Evolutionary conservation across 176 grass and related monocot genomes (phyloP).

Genomic region (Oryza rufipogon): DNA sequence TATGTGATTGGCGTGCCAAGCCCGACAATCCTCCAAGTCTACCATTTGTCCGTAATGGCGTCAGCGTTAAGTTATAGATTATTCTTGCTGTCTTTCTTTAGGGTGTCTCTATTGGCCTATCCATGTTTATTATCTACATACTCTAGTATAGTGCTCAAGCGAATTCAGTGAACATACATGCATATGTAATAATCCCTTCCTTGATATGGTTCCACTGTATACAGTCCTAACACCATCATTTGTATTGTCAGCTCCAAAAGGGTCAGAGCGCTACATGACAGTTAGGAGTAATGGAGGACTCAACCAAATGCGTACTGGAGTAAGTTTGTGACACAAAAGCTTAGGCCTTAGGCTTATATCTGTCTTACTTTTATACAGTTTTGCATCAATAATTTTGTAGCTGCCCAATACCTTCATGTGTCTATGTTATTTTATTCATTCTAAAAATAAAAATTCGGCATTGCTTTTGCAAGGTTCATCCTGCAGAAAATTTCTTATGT

Average conservation of each 20-base stretch:
- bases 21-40: too few relatives aligned
- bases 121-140: conserved; percentile 11
- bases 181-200: not conserved
- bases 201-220: conserved; percentile 8
- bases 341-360: conserved; percentile 1
- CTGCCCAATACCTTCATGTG: conserved; percentile 2
- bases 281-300: conserved; percentile 97
- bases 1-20: too few relatives aligned
- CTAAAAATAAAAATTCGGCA: conserved; percentile 34
- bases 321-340: conserved; percentile 50
- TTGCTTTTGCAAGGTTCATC: conserved; percentile 8
- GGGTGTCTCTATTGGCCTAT: not conserved
- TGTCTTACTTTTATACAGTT: not conserved
- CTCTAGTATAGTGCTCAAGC: not conserved
- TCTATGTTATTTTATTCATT: not conserved
- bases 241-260: conserved; percentile 52
- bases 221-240: conserved; percentile 19
- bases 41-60: too few relatives aligned
- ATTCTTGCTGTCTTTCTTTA: not conserved
- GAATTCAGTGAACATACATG: not conserved
- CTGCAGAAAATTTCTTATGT: not conserved
- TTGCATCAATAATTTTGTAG: not conserved
- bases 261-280: conserved; percentile 65
- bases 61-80: not conserved
- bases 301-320: conserved; percentile 98